Conservation (phyloP, 371 early-diverging fungal species). For the Fennellomyces sp. region DNA sequence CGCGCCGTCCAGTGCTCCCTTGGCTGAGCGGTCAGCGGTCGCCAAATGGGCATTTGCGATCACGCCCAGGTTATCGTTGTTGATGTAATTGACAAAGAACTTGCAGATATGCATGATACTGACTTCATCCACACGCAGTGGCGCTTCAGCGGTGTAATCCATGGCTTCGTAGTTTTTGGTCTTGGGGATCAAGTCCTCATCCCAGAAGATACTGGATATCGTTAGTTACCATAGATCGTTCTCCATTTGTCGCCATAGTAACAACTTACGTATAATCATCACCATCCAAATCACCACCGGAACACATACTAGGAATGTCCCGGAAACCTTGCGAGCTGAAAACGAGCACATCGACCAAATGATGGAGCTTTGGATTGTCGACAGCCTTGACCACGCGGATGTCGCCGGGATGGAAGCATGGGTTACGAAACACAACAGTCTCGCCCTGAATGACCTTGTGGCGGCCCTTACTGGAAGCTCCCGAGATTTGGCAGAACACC, state of each 20-base stretch:
- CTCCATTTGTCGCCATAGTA: too few relatives aligned
- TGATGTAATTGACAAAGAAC: constrained; percentile 80
- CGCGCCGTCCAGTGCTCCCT: constrained; percentile 54
- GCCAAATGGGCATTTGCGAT: constrained; percentile 83
- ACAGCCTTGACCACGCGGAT: constrained; percentile 72
- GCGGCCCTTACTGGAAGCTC: constrained; percentile 12
- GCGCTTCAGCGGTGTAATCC: constrained; percentile 55
- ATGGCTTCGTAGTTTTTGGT: constrained; percentile 53
- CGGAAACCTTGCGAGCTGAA: constrained; percentile 77
- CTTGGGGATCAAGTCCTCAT: constrained; percentile 59
- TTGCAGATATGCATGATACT: constrained; percentile 57
- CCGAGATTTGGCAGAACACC: constrained; percentile 67
- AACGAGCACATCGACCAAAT: constrained; percentile 75
- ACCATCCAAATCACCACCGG: constrained; percentile 89
- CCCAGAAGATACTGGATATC: constrained; percentile 73
- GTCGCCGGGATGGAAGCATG: constrained; percentile 88
- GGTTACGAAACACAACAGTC: constrained; percentile 69
- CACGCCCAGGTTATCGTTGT: constrained; percentile 72
- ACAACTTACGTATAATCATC: constrained; percentile 67
- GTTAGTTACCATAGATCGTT: too few relatives aligned
- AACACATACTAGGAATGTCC: constrained; percentile 77
- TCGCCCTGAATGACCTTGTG: constrained; percentile 47
- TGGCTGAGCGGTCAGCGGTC: constrained; percentile 55
- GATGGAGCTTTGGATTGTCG: constrained; percentile 55
- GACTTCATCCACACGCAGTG: constrained; percentile 44